A percentile compares a stretch with the other conserved stretches of the same genome.
Evolutionary conservation across 139 green algal genomes (phyloP).

Genomic region (Limnomonas spitsbergensis): DNA sequence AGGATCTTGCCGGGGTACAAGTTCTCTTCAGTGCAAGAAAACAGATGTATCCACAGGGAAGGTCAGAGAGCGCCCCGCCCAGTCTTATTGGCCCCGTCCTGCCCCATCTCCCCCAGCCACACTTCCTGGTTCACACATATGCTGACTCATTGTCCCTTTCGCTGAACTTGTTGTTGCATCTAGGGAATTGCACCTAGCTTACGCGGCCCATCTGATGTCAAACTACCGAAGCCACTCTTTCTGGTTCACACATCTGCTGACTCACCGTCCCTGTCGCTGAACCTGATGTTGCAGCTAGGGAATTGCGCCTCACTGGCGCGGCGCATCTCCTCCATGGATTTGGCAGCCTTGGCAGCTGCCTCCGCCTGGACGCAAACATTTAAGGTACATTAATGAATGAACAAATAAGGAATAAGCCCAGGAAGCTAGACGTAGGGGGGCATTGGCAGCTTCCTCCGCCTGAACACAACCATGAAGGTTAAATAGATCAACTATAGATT

Average conservation of each 20-base stretch:
- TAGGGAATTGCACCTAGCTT: background rate
- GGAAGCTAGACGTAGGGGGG: background rate
- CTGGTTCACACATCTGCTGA: background rate
- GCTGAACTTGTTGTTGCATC: background rate
- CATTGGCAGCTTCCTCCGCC: background rate
- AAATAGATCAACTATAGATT: no score
- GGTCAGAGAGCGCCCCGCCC: no score
- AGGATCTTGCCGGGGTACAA: no score
- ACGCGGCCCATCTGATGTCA: background rate
- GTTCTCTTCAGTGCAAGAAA: no score
- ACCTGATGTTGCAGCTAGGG: conserved; percentile 14
- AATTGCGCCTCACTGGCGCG: background rate
- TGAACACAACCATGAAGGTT: no score
- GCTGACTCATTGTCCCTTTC: background rate
- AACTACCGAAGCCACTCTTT: background rate
- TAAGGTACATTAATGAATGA: background rate
- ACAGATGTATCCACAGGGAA: no score
- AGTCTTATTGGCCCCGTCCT: background rate
- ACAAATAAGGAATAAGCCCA: background rate
- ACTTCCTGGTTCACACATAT: background rate
- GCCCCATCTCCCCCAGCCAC: background rate
- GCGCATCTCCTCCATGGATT: background rate
- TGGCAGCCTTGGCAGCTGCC: conserved; percentile 1
- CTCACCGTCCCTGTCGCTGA: conserved; percentile 10
- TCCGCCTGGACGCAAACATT: background rate